Conservation (phyloP, 768 basidiomycete genomes). For the Leccinum boreale region DNA sequence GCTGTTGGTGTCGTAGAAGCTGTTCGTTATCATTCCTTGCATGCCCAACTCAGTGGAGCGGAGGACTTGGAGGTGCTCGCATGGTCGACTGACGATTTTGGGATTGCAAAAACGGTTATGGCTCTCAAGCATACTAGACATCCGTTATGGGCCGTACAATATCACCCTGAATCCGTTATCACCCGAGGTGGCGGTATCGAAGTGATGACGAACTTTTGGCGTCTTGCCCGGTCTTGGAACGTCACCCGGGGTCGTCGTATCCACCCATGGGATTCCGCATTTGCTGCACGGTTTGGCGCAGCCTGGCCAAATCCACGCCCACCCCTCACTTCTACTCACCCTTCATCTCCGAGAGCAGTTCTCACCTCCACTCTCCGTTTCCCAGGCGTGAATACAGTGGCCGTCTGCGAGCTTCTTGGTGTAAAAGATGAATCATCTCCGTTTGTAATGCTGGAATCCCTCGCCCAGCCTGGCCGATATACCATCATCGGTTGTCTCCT, state of each 20-base stretch:
- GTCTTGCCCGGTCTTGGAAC: conserved; percentile 59
- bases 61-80: conserved; percentile 63
- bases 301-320: conserved; percentile 55
- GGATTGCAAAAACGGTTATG: conserved; percentile 73
- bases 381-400: conserved; percentile 39
- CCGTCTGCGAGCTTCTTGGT: conserved; percentile 61
- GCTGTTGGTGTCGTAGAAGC: conserved; percentile 51
- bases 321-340: conserved; percentile 14
- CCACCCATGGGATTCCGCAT: conserved; percentile 39
- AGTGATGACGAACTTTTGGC: conserved; percentile 74
- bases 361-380: conserved; percentile 40
- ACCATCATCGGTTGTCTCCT: conserved; percentile 68
- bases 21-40: conserved; percentile 80
- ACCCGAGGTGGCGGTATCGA: conserved; percentile 67
- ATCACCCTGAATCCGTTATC: conserved; percentile 82
- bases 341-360: conserved; percentile 28
- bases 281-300: conserved; percentile 40
- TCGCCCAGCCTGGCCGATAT: conserved; percentile 68
- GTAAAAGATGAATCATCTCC: conserved; percentile 54
- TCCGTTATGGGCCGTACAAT: conserved; percentile 88
- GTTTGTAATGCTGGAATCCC: conserved; percentile 75
- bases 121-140: conserved; percentile 57
- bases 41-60: conserved; percentile 46
- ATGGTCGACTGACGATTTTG: conserved; percentile 66
- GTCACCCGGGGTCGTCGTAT: conserved; percentile 34